These are phyloP conservation scores for Canariomyces notabilis DNA, from an alignment of 2,329 filamentous ascomycete genomes.

Conservation along the genomic window DNA sequence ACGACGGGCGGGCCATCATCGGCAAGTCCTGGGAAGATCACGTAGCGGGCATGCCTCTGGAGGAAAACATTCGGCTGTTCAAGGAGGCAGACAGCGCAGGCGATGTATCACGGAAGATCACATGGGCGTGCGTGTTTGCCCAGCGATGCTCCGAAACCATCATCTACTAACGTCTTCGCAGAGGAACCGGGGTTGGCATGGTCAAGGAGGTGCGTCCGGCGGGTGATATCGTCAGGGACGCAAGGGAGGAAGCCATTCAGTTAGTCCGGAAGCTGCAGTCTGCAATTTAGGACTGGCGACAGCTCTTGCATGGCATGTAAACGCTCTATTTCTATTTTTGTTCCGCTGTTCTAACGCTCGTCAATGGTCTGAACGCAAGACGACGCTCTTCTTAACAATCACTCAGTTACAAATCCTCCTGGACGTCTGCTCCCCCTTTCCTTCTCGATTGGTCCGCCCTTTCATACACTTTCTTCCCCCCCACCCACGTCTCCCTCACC, in stretches of 20 bases:
- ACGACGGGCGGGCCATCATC: constrained; percentile 42
- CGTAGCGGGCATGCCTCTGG: constrained; percentile 35
- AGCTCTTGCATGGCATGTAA: background rate
- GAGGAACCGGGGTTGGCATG: constrained; percentile 42
- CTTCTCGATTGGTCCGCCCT: constrained; percentile 19
- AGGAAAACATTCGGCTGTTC: constrained; percentile 38
- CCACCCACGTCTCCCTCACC: constrained; percentile 66
- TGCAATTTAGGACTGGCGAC: background rate
- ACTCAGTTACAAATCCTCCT: constrained; percentile 13
- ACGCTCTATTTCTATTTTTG: background rate
- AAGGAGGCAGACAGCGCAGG: constrained; percentile 33
- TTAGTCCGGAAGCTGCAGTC: constrained; percentile 30
- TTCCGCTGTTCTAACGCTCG: background rate
- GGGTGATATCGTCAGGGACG: constrained; percentile 40
- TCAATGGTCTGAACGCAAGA: background rate
- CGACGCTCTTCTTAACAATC: background rate
- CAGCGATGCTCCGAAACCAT: background rate
- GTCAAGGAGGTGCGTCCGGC: constrained; percentile 38
- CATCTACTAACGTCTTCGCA: constrained; percentile 11
- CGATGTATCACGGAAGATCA: constrained; percentile 35
- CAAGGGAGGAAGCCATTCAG: constrained; percentile 34
- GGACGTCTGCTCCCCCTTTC: background rate
- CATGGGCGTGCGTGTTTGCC: constrained; percentile 26
- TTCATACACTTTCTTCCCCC: constrained; percentile 47
- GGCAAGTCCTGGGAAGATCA: constrained; percentile 38